phyloP scores from a whole-genome alignment of 345 rosid genomes.

The Pelargonium nanum region DNA sequence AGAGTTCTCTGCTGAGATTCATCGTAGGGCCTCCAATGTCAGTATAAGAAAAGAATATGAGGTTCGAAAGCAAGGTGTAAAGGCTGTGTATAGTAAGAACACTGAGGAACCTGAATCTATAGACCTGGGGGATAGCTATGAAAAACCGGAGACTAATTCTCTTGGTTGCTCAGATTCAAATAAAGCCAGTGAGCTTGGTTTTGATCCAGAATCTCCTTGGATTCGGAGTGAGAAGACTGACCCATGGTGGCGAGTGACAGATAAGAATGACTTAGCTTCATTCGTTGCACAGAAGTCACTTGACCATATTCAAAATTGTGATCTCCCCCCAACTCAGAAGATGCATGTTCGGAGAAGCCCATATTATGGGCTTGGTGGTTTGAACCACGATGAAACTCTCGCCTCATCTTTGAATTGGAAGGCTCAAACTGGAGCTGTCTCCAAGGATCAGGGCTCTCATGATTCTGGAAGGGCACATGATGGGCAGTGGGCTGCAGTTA shows the following conservation, averaged over 20 bases:
- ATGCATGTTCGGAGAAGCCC: constrained; percentile 32
- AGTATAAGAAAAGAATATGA: constrained; percentile 12
- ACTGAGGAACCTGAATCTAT: constrained; percentile 31
- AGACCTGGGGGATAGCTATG: constrained; percentile 30
- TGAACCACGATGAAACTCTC: constrained; percentile 18
- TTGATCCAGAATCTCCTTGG: constrained; percentile 59
- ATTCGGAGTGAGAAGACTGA: constrained; percentile 40
- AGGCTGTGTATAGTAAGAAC: constrained; percentile 16
- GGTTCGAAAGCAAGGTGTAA: constrained; percentile 13
- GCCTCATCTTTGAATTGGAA: constrained; percentile 23
- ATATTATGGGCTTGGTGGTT: constrained; percentile 19
- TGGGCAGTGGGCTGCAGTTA: constrained; percentile 20
- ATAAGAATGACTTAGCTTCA: constrained; percentile 70
- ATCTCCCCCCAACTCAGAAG: constrained; percentile 77
- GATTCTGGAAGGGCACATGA: neutral
- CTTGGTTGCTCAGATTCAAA: constrained; percentile 22
- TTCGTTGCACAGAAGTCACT: constrained; percentile 79
- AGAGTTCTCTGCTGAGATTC: constrained; percentile 6
- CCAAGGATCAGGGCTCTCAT: neutral
- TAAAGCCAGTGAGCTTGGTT: constrained; percentile 24
- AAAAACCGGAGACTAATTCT: constrained; percentile 25
- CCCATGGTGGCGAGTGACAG: constrained; percentile 86
- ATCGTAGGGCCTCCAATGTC: constrained; percentile 5
- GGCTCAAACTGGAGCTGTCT: constrained; percentile 14
- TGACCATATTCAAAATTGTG: constrained; percentile 65